These are phyloP conservation scores for Hypholoma sublateritium DNA, from an alignment of 768 basidiomycete species.

Conservation along the genomic window DNA sequence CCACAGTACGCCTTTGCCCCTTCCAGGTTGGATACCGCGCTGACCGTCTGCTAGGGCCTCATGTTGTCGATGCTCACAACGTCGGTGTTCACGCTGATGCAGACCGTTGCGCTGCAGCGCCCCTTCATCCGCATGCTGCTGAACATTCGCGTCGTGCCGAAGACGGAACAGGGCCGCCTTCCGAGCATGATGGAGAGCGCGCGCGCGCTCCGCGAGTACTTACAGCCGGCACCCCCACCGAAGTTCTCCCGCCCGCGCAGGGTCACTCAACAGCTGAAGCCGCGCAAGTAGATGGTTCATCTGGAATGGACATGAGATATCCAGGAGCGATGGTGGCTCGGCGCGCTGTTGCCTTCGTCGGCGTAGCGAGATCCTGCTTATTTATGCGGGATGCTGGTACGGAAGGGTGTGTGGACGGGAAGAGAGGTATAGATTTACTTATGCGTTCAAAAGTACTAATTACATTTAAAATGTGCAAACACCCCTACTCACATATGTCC, in stretches of 20 bases:
- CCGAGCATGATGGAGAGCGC: slow-evolving; percentile 16
- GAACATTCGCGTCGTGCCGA: slow-evolving; percentile 35
- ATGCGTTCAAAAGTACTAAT: not conserved
- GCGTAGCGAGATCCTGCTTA: too few relatives aligned
- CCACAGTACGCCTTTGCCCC: slow-evolving; percentile 29
- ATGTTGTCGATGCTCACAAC: slow-evolving; percentile 42
- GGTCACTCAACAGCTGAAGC: too few relatives aligned
- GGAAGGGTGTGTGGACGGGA: not conserved
- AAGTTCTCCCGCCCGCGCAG: too few relatives aligned
- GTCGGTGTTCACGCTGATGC: slow-evolving; percentile 43
- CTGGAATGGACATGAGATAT: too few relatives aligned
- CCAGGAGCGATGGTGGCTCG: too few relatives aligned
- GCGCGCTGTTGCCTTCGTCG: too few relatives aligned
- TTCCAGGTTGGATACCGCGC: too few relatives aligned
- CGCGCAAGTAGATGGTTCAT: too few relatives aligned
- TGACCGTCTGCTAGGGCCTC: slow-evolving; percentile 28
- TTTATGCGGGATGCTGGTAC: too few relatives aligned
- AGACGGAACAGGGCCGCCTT: slow-evolving; percentile 25
- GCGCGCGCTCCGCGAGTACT: not conserved
- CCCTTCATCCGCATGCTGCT: slow-evolving; percentile 39
- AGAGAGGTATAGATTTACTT: not conserved
- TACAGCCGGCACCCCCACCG: too few relatives aligned
- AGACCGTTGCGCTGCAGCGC: slow-evolving; percentile 47
- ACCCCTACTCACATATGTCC: not conserved
- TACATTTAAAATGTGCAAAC: not conserved